Percentiles rank a stretch among this genome's conserved stretches.
These are phyloP conservation scores for Coprinellus aureogranulatus DNA, from an alignment of 768 basidiomycete genomes.

Conservation along the genomic window DNA sequence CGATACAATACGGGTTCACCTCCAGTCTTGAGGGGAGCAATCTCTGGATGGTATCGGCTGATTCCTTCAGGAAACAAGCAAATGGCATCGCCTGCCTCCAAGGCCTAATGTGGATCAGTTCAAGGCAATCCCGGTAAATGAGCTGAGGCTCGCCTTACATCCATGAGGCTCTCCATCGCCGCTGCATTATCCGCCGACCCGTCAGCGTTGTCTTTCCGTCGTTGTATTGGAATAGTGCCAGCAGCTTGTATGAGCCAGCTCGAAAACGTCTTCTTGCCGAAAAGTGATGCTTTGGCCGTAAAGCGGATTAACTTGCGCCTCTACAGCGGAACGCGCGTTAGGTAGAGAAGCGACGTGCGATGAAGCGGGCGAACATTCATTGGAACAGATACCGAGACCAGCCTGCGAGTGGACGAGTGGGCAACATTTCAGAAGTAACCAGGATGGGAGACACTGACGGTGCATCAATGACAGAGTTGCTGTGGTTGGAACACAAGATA, in stretches of 20 bases:
- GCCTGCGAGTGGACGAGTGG: slow-evolving; percentile 32
- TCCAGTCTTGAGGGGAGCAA: slow-evolving; percentile 85
- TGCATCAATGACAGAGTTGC: slow-evolving; percentile 83
- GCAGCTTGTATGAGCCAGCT: slow-evolving; percentile 89
- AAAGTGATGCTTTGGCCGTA: slow-evolving; percentile 86
- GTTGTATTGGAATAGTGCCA: slow-evolving; percentile 80
- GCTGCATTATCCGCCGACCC: slow-evolving; percentile 61
- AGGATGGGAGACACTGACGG: slow-evolving; percentile 49
- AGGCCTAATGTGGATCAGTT: slow-evolving; percentile 45
- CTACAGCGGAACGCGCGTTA: slow-evolving; percentile 31
- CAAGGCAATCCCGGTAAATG: background rate
- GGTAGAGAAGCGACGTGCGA: background rate
- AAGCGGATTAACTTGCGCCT: slow-evolving; percentile 76
- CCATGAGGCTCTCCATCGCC: slow-evolving; percentile 65
- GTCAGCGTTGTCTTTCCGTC: slow-evolving; percentile 66
- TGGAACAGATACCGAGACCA: slow-evolving; percentile 74
- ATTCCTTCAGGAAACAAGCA: slow-evolving; percentile 87
- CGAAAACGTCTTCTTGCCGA: slow-evolving; percentile 79
- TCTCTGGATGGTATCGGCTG: slow-evolving; percentile 82
- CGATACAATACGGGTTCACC: slow-evolving; percentile 45
- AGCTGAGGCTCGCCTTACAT: slow-evolving; percentile 42
- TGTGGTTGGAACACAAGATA: slow-evolving; percentile 84
- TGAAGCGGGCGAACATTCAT: slow-evolving; percentile 43
- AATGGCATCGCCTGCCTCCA: slow-evolving; percentile 74
- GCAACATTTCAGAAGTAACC: background rate